Evolutionary conservation across 2,329 filamentous ascomycete species (phyloP), one percentile per base, ranked within the genome.

Genomic region (Penicillium glabrum): DNA sequence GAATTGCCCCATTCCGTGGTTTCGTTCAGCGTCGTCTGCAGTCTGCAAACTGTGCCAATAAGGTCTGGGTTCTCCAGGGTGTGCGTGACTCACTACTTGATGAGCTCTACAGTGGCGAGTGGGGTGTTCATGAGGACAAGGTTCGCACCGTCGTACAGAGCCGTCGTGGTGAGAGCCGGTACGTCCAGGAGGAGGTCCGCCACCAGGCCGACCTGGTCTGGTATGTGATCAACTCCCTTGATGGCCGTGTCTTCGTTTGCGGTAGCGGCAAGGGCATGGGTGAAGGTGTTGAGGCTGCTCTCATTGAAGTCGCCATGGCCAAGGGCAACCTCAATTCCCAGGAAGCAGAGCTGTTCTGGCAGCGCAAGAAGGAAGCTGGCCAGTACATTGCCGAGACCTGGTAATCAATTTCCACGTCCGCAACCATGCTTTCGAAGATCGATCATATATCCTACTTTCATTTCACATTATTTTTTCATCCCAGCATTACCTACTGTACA

Each of bases 241-340:
- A 99, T 69, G 95, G 95, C 1, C 87, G 95, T 51, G 87, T 98
- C 51, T 99, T 99, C 72, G 95, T 99, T 57, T 99, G 95, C 73
- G 95, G 95, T 49, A 96, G 90, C 76, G 92, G 87, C 69, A 92
- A 91, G 79, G 95, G 95, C 55, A 99, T 99, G 95, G 95, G 95
- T 58, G 95, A 98, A 75, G 95, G 95, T 45, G 95, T 99, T 3
- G 90, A 98, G 72, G 83, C 87, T 46, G 90, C 93, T 0, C 81
- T 99, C 14, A 81, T 97, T 26, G 90, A 96, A 61, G 92, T 97
- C 1, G 91, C 92, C 51, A 96, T 96, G 88, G 81, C 87, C 63
- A 97, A 96, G 82, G 95, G 93, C 11, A 92, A 92, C 68, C 78
- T 99, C 51, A 89, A 91, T 71, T 80, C 83, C 23, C 87, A 92